phyloP scores from a whole-genome alignment of 2,329 filamentous ascomycete species.

The Hypoxylon sp. region DNA sequence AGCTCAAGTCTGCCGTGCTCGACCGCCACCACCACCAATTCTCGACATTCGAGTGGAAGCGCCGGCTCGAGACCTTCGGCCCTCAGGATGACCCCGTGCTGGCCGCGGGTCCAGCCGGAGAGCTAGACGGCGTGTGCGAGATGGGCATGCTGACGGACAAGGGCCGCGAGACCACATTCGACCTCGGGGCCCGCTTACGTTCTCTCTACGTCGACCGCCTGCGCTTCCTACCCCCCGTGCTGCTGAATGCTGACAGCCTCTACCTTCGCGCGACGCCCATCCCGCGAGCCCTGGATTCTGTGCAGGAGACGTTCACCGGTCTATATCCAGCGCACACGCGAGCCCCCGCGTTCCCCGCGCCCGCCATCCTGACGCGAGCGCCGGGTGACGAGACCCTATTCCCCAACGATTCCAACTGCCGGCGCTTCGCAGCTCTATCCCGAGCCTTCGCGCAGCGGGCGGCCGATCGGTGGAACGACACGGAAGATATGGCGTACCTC shows the following conservation, averaged over 20 bases:
- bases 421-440: slow-evolving; percentile 78
- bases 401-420: slow-evolving; percentile 82
- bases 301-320: slow-evolving; percentile 82
- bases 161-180: slow-evolving; percentile 79
- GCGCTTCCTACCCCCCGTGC: slow-evolving; percentile 74
- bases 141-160: slow-evolving; percentile 82
- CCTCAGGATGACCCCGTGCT: slow-evolving; percentile 77
- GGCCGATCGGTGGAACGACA: slow-evolving; percentile 80
- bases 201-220: slow-evolving; percentile 82
- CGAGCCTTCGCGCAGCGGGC: slow-evolving; percentile 80
- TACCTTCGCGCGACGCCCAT: slow-evolving; percentile 83
- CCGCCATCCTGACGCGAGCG: slow-evolving; percentile 76
- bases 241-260: slow-evolving; percentile 70
- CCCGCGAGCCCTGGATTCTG: slow-evolving; percentile 81
- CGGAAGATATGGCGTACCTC: slow-evolving; percentile 86
- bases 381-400: slow-evolving; percentile 82
- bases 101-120: slow-evolving; percentile 75
- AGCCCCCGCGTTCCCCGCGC: slow-evolving; percentile 66
- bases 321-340: slow-evolving; percentile 75
- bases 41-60: slow-evolving; percentile 71
- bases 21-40: slow-evolving; percentile 59
- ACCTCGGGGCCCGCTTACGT: slow-evolving; percentile 77
- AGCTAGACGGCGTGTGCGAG: slow-evolving; percentile 86
- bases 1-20: slow-evolving; percentile 72
- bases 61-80: slow-evolving; percentile 87